Evolutionary conservation across 371 early-diverging fungal species (phyloP), one percentile per base, ranked within the genome.

Genomic region (Mucor saturninus): DNA sequence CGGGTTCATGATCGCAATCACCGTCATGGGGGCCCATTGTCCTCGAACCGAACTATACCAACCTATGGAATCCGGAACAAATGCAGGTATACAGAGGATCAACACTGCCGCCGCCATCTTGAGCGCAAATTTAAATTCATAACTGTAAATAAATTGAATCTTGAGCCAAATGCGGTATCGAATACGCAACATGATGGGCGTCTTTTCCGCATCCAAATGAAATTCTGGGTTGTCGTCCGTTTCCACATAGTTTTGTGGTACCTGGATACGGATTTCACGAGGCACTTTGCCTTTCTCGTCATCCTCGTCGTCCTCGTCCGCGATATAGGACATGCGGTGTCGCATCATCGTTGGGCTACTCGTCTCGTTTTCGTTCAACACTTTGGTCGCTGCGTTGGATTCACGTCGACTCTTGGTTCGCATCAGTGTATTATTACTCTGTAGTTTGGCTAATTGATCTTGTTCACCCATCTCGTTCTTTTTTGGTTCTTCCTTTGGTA

Each of bases 1-100:
- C 2, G 87, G 87, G 28, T 84, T 83, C 72, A 86, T 72, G 31
- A 87, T 83, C 7, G 84, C 83, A 73, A 87, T 83, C 2, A 87
- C 81, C 0, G 81, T 78, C 73, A 87, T 64, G 43, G 80, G 75
- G 1, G 85, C 76, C 87, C 87, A 87, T 56, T 85, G 85, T 21
- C 87, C 85, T 52, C 83, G 77, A 37, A 76, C 79, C 8, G 64
- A 71, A 15, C 68, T 65, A 29, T 83, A 75, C 65, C 79, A 75
- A 0, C 52, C 69, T 14, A 59, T 62, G 13, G 76, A 81, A 30
- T 76, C 71, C 1, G 79, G 72, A 4, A 87, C 52, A 69, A 80
- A 87, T 0, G 87, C 79, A 50, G 82, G 83, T 3, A 84, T 31
- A 48, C 74, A 72, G 48, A 85, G 63, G 1, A 81, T 55, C 0